Conservation (phyloP, 2,329 filamentous ascomycete species). For the Cercospora berteroae region DNA sequence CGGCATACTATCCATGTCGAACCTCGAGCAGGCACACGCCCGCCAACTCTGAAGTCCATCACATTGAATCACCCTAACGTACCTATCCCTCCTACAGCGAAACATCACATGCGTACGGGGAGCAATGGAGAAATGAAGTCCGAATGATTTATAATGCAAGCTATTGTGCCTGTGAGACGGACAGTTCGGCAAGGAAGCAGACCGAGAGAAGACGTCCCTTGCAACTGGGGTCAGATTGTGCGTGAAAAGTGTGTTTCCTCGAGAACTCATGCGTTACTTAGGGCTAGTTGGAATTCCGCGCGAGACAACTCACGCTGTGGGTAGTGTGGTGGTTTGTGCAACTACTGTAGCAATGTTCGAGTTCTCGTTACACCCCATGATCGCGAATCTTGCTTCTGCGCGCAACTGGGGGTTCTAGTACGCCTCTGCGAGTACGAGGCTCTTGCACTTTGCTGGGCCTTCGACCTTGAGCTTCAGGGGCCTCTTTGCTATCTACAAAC, state of each 20-base stretch:
- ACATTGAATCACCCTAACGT: neutral
- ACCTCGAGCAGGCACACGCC: neutral
- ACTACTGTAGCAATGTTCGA: neutral
- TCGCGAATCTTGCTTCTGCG: neutral
- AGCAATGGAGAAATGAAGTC: neutral
- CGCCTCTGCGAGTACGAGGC: neutral
- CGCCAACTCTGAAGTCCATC: neutral
- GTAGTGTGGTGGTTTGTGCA: neutral
- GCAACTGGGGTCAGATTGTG: neutral
- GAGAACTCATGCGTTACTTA: neutral
- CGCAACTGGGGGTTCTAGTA: neutral
- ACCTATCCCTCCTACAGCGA: neutral
- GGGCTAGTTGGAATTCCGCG: neutral
- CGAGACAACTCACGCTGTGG: too few relatives aligned
- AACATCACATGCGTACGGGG: neutral
- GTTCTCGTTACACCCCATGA: neutral
- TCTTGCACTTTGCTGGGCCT: neutral
- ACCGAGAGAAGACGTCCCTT: neutral
- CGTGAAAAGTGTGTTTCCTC: neutral
- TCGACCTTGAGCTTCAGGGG: neutral
- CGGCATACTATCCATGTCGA: neutral
- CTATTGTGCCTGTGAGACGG: neutral
- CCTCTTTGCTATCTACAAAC: neutral
- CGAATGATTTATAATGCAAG: neutral
- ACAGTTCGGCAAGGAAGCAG: neutral